phyloP scores from a whole-genome alignment of 139 green algal genomes.

The Pleodorina starrii region DNA sequence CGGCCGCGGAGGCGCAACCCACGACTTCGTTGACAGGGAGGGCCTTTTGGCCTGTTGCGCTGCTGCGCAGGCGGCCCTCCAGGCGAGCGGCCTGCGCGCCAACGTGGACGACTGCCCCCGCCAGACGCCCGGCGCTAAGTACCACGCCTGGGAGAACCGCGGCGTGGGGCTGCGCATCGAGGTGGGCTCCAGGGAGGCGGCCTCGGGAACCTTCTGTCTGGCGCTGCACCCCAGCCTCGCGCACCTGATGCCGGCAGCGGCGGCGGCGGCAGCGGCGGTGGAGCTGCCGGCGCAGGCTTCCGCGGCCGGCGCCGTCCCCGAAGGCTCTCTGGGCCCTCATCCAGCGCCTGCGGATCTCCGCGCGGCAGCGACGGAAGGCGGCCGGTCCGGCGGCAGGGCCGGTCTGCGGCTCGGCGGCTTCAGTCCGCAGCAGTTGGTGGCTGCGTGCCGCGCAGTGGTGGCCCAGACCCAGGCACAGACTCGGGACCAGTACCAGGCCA shows the following conservation, averaged over 20 bases:
- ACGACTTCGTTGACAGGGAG: background rate
- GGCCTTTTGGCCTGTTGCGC: background rate
- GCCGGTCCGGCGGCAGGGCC: background rate
- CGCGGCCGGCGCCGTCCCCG: no score
- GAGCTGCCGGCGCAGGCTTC: no score
- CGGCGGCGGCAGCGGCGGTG: background rate
- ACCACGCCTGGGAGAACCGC: constrained; percentile 34
- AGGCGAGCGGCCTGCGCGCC: background rate
- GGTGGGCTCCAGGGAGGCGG: constrained; percentile 2
- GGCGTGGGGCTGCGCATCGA: constrained; percentile 28
- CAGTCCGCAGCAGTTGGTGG: background rate
- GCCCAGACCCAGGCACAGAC: background rate
- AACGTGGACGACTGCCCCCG: background rate
- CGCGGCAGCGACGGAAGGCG: no score
- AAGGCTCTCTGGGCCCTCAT: background rate
- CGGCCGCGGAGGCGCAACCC: background rate
- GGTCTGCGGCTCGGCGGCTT: background rate
- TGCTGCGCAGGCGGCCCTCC: background rate
- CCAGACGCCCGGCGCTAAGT: constrained; percentile 37
- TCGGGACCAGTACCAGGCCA: background rate
- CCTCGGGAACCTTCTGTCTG: background rate
- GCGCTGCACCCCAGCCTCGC: constrained; percentile 4
- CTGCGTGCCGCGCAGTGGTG: constrained; percentile 15
- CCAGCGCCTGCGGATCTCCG: no score
- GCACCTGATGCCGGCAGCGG: background rate